A percentile compares a stretch with the other conserved stretches of the same genome.
Conservation (phyloP, 2,329 filamentous ascomycete genomes). For the Penicillium sp. region DNA sequence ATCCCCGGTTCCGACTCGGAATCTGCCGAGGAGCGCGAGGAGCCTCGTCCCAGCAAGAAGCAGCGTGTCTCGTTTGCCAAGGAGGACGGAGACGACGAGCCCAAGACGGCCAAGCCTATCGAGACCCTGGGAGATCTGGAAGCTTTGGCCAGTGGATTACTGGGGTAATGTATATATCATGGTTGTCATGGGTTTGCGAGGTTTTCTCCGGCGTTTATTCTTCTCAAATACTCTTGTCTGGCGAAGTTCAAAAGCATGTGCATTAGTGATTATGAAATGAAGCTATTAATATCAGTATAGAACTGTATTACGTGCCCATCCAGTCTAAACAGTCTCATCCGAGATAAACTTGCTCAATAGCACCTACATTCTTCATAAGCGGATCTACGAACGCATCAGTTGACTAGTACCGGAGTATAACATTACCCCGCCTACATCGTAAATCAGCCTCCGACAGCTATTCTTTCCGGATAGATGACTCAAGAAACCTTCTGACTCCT, state of each 20-base stretch:
- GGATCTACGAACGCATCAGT: too few relatives aligned
- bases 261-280: slow-evolving; percentile 6
- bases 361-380: too few relatives aligned
- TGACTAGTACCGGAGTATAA: too few relatives aligned
- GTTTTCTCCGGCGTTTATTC: slow-evolving; percentile 15
- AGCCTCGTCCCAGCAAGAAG: slow-evolving; percentile 38
- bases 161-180: slow-evolving; percentile 29
- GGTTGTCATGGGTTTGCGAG: slow-evolving; percentile 11
- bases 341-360: too few relatives aligned
- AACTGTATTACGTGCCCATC: too few relatives aligned
- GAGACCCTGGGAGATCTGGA: slow-evolving; percentile 49
- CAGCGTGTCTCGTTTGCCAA: slow-evolving; percentile 40
- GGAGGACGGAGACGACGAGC: slow-evolving; percentile 27
- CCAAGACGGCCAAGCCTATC: slow-evolving; percentile 30
- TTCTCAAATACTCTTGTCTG: background rate
- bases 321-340: too few relatives aligned
- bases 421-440: too few relatives aligned
- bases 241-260: slow-evolving; percentile 23
- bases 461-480: too few relatives aligned
- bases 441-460: too few relatives aligned
- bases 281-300: slow-evolving; percentile 6
- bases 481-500: too few relatives aligned
- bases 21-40: slow-evolving; percentile 25
- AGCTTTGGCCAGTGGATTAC: slow-evolving; percentile 44
- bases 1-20: slow-evolving; percentile 17